Conservation (phyloP, 2,329 filamentous ascomycete species). For the Dendrostoma leiphaemia region DNA sequence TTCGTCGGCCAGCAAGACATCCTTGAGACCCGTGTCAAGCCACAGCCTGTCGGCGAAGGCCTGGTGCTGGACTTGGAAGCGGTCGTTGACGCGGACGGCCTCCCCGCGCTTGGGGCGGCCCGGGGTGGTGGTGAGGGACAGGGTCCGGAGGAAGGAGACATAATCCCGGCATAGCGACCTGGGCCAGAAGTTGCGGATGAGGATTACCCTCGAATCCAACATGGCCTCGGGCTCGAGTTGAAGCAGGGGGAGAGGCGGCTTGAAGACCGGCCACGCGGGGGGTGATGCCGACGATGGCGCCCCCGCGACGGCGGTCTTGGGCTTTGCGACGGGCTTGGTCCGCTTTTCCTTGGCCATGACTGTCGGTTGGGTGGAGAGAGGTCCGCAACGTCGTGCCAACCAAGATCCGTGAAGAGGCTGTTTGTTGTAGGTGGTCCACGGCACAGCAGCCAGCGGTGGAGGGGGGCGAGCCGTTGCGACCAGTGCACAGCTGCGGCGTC, state of each 20-base stretch:
- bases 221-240: slow-evolving; percentile 61
- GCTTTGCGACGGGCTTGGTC: slow-evolving; percentile 21
- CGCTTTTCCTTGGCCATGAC: slow-evolving; percentile 16
- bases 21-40: slow-evolving; percentile 71
- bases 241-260: slow-evolving; percentile 63
- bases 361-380: background rate
- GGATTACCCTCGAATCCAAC: slow-evolving; percentile 63
- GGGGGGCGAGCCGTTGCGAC: too few relatives aligned
- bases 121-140: slow-evolving; percentile 76
- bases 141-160: slow-evolving; percentile 64
- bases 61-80: slow-evolving; percentile 78
- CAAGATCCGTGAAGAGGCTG: too few relatives aligned
- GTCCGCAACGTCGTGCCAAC: background rate
- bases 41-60: slow-evolving; percentile 74
- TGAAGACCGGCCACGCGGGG: slow-evolving; percentile 68
- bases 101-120: slow-evolving; percentile 76
- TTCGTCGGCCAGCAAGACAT: slow-evolving; percentile 47
- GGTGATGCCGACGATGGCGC: slow-evolving; percentile 25
- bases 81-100: slow-evolving; percentile 83
- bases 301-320: slow-evolving; percentile 11
- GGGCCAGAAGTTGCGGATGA: slow-evolving; percentile 73
- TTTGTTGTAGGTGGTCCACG: too few relatives aligned
- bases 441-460: too few relatives aligned
- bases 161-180: slow-evolving; percentile 73
- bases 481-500: too few relatives aligned